Conservation (phyloP, 306 rosid species). For the Vigna mungo region DNA sequence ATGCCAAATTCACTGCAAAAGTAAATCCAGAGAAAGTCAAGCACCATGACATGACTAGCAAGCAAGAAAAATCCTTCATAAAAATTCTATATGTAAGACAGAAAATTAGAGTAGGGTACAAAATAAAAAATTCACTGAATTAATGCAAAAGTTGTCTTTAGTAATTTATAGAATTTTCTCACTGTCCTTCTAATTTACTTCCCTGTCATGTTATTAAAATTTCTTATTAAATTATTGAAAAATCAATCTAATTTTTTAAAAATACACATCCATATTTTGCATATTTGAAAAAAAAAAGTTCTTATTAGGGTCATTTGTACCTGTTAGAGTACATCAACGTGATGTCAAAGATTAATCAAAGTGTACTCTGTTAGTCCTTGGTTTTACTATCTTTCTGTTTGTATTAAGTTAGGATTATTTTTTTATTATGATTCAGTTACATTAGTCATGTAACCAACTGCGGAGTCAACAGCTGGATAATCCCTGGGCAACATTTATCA, state of each 20-base stretch:
- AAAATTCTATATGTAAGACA: background rate
- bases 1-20: conserved; percentile 84
- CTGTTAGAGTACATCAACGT: background rate
- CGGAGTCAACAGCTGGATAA: background rate
- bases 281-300: background rate
- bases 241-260: background rate
- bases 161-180: conserved; percentile 18
- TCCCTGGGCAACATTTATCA: background rate
- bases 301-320: background rate
- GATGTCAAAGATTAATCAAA: background rate
- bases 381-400: background rate
- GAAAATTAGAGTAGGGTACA: conserved; percentile 2
- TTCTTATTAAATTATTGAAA: conserved; percentile 7
- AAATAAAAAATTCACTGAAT: conserved; percentile 10
- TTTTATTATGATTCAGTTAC: background rate
- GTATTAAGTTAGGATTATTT: background rate
- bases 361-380: background rate
- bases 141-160: background rate
- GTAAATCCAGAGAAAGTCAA: conserved; percentile 35
- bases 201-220: background rate
- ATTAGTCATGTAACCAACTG: background rate
- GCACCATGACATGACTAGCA: conserved; percentile 12
- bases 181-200: background rate
- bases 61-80: conserved; percentile 5
- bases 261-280: background rate